phyloP scores from a whole-genome alignment of 1,284 basidiomycete genomes.

The Cryptococcus wingfieldii region DNA sequence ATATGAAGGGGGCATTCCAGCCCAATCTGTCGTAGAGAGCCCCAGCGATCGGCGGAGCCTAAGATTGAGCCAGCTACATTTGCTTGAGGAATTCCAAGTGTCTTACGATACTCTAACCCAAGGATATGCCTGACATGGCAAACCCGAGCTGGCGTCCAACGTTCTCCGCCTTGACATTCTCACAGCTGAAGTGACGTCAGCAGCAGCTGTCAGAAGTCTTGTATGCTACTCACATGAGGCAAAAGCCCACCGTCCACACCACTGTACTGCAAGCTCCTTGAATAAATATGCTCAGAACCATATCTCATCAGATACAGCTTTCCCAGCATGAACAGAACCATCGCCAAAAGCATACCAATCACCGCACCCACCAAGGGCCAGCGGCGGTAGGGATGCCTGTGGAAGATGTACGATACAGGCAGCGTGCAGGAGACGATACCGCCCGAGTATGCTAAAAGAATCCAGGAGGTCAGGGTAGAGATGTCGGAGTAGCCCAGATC shows the following conservation, averaged over 20 bases:
- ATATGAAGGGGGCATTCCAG: conserved; percentile 69
- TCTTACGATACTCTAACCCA: conserved; percentile 52
- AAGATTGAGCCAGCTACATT: neutral
- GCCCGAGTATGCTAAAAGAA: conserved; percentile 38
- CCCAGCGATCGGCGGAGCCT: conserved; percentile 63
- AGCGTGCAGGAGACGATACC: conserved; percentile 54
- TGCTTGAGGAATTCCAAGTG: conserved; percentile 47
- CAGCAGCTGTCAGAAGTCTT: too few relatives aligned
- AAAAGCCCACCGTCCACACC: conserved; percentile 58
- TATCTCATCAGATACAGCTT: conserved; percentile 63
- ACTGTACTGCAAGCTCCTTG: conserved; percentile 66
- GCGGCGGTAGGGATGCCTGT: conserved; percentile 55
- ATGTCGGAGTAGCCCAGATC: conserved; percentile 31
- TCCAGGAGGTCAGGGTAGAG: conserved; percentile 36
- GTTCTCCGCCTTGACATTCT: conserved; percentile 59
- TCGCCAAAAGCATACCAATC: conserved; percentile 42
- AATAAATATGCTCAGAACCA: conserved; percentile 62
- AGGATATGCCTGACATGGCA: conserved; percentile 63
- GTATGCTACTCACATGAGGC: conserved; percentile 15
- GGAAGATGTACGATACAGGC: conserved; percentile 64
- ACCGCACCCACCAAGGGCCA: conserved; percentile 57
- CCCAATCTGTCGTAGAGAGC: conserved; percentile 63
- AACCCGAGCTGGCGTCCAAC: conserved; percentile 68
- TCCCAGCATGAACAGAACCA: conserved; percentile 72
- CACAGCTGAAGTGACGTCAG: conserved; percentile 54